phyloP scores from a whole-genome alignment of 345 rosid genomes.

The Linum tenue region DNA sequence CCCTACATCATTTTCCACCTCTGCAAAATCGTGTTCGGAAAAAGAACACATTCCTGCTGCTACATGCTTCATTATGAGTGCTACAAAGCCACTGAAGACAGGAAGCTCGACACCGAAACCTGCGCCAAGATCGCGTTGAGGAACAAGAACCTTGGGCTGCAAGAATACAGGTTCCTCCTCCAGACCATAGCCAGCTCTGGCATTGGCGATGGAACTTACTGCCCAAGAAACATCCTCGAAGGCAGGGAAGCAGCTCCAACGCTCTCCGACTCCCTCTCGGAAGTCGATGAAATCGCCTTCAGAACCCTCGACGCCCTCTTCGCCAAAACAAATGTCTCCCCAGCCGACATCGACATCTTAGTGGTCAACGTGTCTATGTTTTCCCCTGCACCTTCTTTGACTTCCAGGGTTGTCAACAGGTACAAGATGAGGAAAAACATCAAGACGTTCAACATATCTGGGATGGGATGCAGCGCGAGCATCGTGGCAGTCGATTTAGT shows the following conservation, averaged over 20 bases:
- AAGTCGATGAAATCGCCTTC: constrained; percentile 51
- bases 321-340: constrained; percentile 34
- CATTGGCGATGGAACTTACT: neutral
- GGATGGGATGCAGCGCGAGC: constrained; percentile 62
- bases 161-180: neutral
- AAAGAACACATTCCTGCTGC: neutral
- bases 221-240: neutral
- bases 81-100: neutral
- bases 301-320: constrained; percentile 51
- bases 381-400: constrained; percentile 56
- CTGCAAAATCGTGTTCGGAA: neutral
- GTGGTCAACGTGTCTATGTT: constrained; percentile 57
- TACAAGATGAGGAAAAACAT: constrained; percentile 60
- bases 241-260: constrained; percentile 19
- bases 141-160: neutral
- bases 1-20: neutral
- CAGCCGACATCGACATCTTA: constrained; percentile 49
- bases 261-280: constrained; percentile 31
- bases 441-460: constrained; percentile 59
- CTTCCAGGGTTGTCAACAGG: constrained; percentile 47
- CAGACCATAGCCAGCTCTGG: neutral
- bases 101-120: neutral
- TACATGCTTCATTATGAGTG: neutral
- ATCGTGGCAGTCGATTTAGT: constrained; percentile 41
- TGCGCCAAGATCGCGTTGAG: neutral